phyloP scores from a whole-genome alignment of 2,329 filamentous ascomycete genomes.

The Domatiomyces globalis region DNA sequence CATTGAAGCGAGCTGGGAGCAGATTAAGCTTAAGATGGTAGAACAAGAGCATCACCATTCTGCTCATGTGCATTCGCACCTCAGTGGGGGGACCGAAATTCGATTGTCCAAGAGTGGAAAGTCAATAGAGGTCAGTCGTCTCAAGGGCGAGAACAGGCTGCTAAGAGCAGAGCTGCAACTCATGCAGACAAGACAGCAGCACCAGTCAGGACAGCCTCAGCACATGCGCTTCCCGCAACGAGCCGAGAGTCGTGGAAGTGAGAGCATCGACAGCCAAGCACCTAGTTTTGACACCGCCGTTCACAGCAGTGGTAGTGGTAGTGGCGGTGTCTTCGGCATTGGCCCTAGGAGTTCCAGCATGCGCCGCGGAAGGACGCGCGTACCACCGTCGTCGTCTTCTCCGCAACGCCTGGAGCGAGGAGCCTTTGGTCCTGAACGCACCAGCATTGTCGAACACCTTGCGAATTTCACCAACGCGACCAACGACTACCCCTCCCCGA shows the following conservation, averaged over 20 bases:
- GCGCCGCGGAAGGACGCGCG: slow-evolving; percentile 11
- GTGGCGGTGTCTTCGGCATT: slow-evolving; percentile 15
- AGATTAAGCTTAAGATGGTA: slow-evolving; percentile 28
- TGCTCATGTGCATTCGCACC: not conserved
- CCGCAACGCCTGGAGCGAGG: slow-evolving; percentile 21
- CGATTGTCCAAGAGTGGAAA: slow-evolving; percentile 11
- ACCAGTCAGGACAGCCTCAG: slow-evolving; percentile 1
- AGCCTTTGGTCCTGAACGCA: slow-evolving; percentile 31
- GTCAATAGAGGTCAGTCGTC: slow-evolving; percentile 42
- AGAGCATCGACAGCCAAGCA: not conserved
- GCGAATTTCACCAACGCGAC: slow-evolving; percentile 9
- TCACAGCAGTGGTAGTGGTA: slow-evolving; percentile 9
- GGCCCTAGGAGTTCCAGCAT: slow-evolving; percentile 20
- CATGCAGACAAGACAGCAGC: slow-evolving; percentile 35
- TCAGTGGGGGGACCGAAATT: not conserved
- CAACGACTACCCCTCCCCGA: slow-evolving; percentile 16
- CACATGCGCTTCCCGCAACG: slow-evolving; percentile 1
- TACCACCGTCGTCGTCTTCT: slow-evolving; percentile 3
- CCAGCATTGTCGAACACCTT: slow-evolving; percentile 34
- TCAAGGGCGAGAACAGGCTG: slow-evolving; percentile 46
- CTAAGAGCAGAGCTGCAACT: slow-evolving; percentile 52
- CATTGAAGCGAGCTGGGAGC: slow-evolving; percentile 65
- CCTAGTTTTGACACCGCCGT: slow-evolving; percentile 5
- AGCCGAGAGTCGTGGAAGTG: slow-evolving; percentile 9
- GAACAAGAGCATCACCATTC: slow-evolving; percentile 10